These are phyloP conservation scores for Neobulgaria alba DNA, from an alignment of 2,329 filamentous ascomycete genomes.

Conservation along the genomic window DNA sequence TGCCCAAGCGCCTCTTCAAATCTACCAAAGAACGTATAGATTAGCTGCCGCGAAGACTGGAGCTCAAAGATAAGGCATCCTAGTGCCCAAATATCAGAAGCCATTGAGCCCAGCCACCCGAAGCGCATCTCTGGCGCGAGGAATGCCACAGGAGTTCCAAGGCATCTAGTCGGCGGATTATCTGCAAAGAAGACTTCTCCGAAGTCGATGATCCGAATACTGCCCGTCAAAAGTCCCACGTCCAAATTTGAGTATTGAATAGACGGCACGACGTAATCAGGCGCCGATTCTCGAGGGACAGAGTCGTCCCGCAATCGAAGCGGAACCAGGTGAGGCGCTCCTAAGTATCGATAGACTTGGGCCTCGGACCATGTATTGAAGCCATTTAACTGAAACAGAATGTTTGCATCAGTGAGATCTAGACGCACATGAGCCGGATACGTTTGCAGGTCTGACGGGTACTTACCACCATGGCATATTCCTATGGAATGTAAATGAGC, in stretches of 20 bases:
- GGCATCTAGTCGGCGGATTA: slow-evolving; percentile 5
- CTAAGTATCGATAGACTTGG: slow-evolving; percentile 3
- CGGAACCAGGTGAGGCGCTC: no score
- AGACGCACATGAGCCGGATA: not conserved
- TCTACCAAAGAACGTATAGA: slow-evolving; percentile 10
- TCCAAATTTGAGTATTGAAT: slow-evolving; percentile 1
- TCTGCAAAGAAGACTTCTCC: slow-evolving; percentile 12
- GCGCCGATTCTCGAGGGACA: slow-evolving; percentile 1
- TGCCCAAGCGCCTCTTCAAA: slow-evolving; percentile 13
- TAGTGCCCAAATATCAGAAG: slow-evolving; percentile 14
- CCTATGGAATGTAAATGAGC: no score
- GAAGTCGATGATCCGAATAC: slow-evolving; percentile 14
- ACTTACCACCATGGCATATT: no score
- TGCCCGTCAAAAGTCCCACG: slow-evolving; percentile 1
- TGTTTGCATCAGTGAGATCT: slow-evolving; percentile 5
- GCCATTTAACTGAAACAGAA: slow-evolving; percentile 4
- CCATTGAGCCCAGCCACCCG: slow-evolving; percentile 1
- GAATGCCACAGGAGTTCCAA: slow-evolving; percentile 6
- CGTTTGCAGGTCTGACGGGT: not conserved
- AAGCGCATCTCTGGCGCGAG: slow-evolving; percentile 8
- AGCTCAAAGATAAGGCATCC: slow-evolving; percentile 10
- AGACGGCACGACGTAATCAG: slow-evolving; percentile 2
- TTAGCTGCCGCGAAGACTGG: slow-evolving; percentile 7
- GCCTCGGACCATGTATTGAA: slow-evolving; percentile 4
- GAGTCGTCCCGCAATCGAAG: slow-evolving; percentile 1